A percentile compares a stretch with the other conserved stretches of the same genome.
Evolutionary conservation across 1,284 basidiomycete species (phyloP).

Genomic region (Trichosporon sp.): DNA sequence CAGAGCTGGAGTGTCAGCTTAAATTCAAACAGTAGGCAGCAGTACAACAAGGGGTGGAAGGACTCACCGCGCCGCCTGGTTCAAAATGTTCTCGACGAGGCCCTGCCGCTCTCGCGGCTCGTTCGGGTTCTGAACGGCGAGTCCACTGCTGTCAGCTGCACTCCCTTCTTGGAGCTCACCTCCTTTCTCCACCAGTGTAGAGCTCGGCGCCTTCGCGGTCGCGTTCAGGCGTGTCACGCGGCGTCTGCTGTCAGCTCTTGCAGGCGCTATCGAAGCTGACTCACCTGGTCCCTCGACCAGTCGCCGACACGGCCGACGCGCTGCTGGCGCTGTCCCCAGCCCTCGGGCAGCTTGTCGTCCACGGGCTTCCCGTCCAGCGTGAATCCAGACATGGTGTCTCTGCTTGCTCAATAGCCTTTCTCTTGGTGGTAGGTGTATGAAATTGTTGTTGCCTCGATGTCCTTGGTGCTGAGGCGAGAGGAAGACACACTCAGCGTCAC

Average conservation of each 20-base stretch:
- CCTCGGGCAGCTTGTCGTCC: constrained; percentile 30
- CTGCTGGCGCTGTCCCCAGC: constrained; percentile 38
- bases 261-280: neutral
- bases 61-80: constrained; percentile 72
- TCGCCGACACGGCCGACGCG: constrained; percentile 13
- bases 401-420: neutral
- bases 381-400: constrained; percentile 14
- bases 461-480: neutral
- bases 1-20: neutral
- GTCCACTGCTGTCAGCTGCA: constrained; percentile 58
- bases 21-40: neutral
- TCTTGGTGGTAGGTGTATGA: neutral
- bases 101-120: constrained; percentile 53
- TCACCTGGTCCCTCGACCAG: constrained; percentile 1
- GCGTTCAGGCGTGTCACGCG: constrained; percentile 29
- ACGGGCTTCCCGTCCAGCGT: constrained; percentile 33
- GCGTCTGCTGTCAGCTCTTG: neutral
- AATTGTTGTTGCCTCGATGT: neutral
- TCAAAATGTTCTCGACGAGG: constrained; percentile 74
- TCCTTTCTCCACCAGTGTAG: constrained; percentile 62
- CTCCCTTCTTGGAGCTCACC: constrained; percentile 22
- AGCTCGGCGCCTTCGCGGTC: constrained; percentile 54
- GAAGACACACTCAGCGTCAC: neutral
- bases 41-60: neutral
- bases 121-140: constrained; percentile 80